Conservation (phyloP, 768 basidiomycete species). For the Tephrocybe sp. region DNA sequence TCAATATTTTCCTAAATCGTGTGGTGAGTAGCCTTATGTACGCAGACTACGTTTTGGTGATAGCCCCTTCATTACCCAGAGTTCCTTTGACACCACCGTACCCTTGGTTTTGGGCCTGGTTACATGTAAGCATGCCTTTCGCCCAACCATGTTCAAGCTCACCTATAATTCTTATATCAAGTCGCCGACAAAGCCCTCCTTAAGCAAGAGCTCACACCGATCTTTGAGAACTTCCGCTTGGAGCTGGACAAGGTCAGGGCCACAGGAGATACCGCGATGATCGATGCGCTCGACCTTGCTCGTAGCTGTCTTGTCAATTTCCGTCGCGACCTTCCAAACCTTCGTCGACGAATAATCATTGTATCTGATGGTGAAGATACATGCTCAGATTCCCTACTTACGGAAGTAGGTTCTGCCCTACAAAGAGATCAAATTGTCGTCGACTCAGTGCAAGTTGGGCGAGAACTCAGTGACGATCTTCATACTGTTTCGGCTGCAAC, state of each 20-base stretch:
- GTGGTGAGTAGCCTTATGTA: slow-evolving; percentile 14
- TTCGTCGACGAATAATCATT: slow-evolving; percentile 26
- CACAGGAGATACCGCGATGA: slow-evolving; percentile 24
- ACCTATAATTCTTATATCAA: slow-evolving; percentile 6
- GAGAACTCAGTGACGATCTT: slow-evolving; percentile 13
- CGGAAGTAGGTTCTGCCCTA: slow-evolving; percentile 21
- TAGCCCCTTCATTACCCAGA: slow-evolving; percentile 9
- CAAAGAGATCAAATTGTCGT: slow-evolving; percentile 21
- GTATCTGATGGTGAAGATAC: slow-evolving; percentile 30
- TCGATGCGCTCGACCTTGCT: slow-evolving; percentile 27
- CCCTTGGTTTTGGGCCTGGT: slow-evolving; percentile 27
- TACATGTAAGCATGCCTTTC: slow-evolving; percentile 19
- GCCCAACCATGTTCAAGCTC: neutral
- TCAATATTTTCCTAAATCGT: slow-evolving; percentile 28
- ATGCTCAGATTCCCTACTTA: slow-evolving; percentile 12
- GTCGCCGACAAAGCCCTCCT: slow-evolving; percentile 20
- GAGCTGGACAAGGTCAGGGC: slow-evolving; percentile 18
- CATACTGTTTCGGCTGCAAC: slow-evolving; percentile 28
- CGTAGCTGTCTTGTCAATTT: slow-evolving; percentile 18
- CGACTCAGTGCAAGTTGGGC: slow-evolving; percentile 29
- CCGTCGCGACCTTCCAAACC: slow-evolving; percentile 22
- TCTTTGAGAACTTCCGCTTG: slow-evolving; percentile 27
- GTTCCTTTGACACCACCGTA: slow-evolving; percentile 27
- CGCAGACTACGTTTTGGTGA: neutral
- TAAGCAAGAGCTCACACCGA: slow-evolving; percentile 23